Percentiles rank a stretch among this genome's conserved stretches.
Evolutionary conservation across 1,284 basidiomycete species (phyloP).

Genomic region (Grifola frondosa): DNA sequence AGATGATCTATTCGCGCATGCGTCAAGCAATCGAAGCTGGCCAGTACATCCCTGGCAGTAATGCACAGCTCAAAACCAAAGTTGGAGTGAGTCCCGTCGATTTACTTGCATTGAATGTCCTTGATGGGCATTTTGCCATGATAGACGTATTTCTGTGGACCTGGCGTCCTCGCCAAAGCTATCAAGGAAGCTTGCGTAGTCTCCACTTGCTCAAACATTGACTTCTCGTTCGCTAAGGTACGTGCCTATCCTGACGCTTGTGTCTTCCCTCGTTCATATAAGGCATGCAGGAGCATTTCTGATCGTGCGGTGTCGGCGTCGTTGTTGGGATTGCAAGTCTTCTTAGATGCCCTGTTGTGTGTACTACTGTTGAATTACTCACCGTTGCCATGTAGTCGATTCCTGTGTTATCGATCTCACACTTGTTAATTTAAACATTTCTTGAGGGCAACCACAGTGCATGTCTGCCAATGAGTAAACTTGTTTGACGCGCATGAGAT

Average conservation of each 20-base stretch:
- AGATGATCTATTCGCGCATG: slow-evolving; percentile 71
- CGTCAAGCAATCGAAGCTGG: slow-evolving; percentile 74
- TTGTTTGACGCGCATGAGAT: no score
- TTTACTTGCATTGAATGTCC: no score
- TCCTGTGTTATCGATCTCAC: no score
- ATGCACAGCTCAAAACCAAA: slow-evolving; percentile 75
- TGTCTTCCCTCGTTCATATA: slow-evolving; percentile 2
- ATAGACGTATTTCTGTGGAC: slow-evolving; percentile 86
- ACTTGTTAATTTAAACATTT: no score
- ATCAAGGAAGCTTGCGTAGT: slow-evolving; percentile 69
- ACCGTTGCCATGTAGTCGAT: no score
- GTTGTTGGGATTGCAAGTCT: not conserved
- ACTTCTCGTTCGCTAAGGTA: slow-evolving; percentile 82
- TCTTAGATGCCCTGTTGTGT: not conserved
- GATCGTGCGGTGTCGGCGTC: slow-evolving; percentile 15
- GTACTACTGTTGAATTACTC: no score
- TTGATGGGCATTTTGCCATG: not conserved
- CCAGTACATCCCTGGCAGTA: slow-evolving; percentile 74
- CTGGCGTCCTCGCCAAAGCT: slow-evolving; percentile 66
- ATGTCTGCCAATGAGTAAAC: no score
- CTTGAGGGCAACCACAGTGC: not conserved
- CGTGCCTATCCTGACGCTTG: no score
- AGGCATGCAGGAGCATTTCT: slow-evolving; percentile 59
- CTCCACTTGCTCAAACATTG: slow-evolving; percentile 52
- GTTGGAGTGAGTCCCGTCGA: slow-evolving; percentile 60